These are phyloP conservation scores for Ceratorhiza oryzae-sativae DNA, from an alignment of 1,284 basidiomycete species.

Conservation along the genomic window DNA sequence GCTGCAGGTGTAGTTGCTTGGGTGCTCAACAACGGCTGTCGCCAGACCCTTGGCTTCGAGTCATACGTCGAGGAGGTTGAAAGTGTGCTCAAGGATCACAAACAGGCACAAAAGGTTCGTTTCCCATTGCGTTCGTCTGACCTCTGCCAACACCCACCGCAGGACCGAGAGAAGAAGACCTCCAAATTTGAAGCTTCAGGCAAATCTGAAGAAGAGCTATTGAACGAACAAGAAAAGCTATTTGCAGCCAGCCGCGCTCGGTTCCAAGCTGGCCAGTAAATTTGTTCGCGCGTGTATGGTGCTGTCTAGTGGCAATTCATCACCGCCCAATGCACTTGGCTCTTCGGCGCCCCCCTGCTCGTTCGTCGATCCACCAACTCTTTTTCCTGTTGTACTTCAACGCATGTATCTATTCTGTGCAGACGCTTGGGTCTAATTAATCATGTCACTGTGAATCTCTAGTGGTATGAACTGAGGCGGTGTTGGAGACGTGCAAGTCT, in stretches of 20 bases:
- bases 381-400: conserved; percentile 23
- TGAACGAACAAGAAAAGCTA: conserved; percentile 85
- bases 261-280: conserved; percentile 45
- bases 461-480: neutral
- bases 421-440: conserved; percentile 4
- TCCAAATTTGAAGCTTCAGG: conserved; percentile 91
- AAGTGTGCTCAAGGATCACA: conserved; percentile 92
- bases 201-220: conserved; percentile 88
- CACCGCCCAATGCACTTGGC: neutral
- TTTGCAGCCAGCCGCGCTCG: conserved; percentile 83
- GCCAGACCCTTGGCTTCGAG: conserved; percentile 86
- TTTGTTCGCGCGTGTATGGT: neutral
- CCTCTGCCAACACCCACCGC: conserved; percentile 40
- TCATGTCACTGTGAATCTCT: neutral
- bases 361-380: neutral
- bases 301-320: neutral
- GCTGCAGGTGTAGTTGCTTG: neutral
- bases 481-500: conserved; percentile 60
- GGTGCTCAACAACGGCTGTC: conserved; percentile 19
- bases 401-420: conserved; percentile 34
- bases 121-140: conserved; percentile 39
- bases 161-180: conserved; percentile 88
- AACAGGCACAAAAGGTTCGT: conserved; percentile 88
- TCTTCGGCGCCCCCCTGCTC: neutral
- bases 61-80: conserved; percentile 87